Evolutionary conservation across 2,329 filamentous ascomycete species (phyloP).

Genomic region (Alternaria brassicae): DNA sequence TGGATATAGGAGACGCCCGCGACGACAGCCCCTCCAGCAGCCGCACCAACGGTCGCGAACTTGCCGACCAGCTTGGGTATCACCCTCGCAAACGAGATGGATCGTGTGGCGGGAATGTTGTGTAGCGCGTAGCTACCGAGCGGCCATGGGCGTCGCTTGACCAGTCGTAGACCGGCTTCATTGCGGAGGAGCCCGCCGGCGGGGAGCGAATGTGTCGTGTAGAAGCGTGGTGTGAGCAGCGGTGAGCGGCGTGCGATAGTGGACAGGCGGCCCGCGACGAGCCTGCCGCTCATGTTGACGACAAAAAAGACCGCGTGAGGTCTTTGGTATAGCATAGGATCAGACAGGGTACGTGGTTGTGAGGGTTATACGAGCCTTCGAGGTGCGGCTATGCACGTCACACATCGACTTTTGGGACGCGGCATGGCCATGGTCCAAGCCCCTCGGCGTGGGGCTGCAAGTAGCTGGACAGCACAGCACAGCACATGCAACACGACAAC

Average conservation of each 20-base stretch:
- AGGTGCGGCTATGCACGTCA: constrained; percentile 26
- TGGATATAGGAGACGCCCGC: constrained; percentile 91
- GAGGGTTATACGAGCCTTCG: constrained; percentile 8
- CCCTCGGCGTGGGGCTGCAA: constrained; percentile 17
- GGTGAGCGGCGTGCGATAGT: constrained; percentile 70
- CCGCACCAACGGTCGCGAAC: constrained; percentile 83
- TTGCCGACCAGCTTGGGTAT: constrained; percentile 91
- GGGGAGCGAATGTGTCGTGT: constrained; percentile 42
- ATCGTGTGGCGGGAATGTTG: constrained; percentile 71
- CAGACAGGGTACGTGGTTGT: constrained; percentile 4
- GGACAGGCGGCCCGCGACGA: constrained; percentile 75
- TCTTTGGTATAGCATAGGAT: constrained; percentile 29
- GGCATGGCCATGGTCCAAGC: constrained; percentile 10
- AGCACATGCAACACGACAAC: constrained; percentile 10
- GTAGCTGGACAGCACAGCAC: constrained; percentile 6
- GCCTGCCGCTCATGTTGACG: constrained; percentile 71
- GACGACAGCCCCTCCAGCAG: constrained; percentile 88
- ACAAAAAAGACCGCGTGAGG: constrained; percentile 12
- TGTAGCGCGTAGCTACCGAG: constrained; percentile 80
- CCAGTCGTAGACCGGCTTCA: constrained; percentile 43
- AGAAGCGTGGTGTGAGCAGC: constrained; percentile 65
- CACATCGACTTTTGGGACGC: constrained; percentile 20
- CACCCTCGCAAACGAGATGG: constrained; percentile 70
- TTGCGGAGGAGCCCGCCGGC: constrained; percentile 50
- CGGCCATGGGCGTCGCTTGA: constrained; percentile 72